Evolutionary conservation across 176 grass and related monocot genomes (phyloP).

Genomic region (Aechmea fasciata): DNA sequence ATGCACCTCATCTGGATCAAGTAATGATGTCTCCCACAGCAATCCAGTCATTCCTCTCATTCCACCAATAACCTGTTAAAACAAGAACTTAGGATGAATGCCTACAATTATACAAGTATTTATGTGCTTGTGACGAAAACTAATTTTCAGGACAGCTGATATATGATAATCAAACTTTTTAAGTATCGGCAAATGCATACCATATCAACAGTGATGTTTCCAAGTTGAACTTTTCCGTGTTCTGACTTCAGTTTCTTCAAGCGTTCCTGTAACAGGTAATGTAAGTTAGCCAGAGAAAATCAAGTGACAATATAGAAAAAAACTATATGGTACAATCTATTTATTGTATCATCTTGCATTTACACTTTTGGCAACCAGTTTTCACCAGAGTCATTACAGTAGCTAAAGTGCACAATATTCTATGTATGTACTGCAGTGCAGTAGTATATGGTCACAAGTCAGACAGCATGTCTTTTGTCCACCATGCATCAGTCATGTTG

Average conservation of each 20-base stretch:
- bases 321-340: neutral
- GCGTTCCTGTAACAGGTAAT: conserved; percentile 46
- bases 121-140: neutral
- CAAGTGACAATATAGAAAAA: neutral
- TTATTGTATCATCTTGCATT: neutral
- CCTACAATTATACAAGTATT: conserved; percentile 1
- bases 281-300: conserved; percentile 1
- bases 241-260: conserved; percentile 90
- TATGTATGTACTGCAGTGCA: too few species aligned
- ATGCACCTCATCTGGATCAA: conserved; percentile 94
- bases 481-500: too few species aligned
- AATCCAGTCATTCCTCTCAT: conserved; percentile 98
- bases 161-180: neutral
- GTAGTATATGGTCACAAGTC: too few species aligned
- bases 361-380: neutral
- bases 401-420: too few species aligned
- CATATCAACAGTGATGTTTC: conserved; percentile 89
- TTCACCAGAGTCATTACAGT: too few species aligned
- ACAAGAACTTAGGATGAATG: conserved; percentile 14
- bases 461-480: too few species aligned
- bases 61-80: conserved; percentile 81
- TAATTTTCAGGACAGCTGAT: neutral
- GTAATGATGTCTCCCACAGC: conserved; percentile 97
- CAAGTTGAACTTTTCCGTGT: conserved; percentile 93
- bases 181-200: conserved; percentile 27